A percentile compares a stretch with the other conserved stretches of the same genome.
Evolutionary conservation across 2,329 filamentous ascomycete genomes (phyloP).

Genomic region (Uncinocarpus reesii): DNA sequence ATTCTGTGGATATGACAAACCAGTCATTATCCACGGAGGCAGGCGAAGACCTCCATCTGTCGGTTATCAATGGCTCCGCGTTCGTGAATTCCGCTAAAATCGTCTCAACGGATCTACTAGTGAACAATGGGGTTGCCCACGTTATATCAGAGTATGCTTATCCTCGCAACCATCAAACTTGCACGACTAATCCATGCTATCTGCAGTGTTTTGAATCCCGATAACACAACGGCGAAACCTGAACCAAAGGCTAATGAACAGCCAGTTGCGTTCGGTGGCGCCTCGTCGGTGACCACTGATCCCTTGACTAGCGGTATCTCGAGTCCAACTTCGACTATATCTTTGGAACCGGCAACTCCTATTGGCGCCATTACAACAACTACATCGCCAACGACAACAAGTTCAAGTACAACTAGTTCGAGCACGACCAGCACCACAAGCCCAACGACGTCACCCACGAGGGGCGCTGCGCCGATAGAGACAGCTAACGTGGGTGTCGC

Average conservation of each 20-base stretch:
- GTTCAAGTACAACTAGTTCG: slow-evolving; percentile 12
- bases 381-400: slow-evolving; percentile 2
- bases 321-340: slow-evolving; percentile 34
- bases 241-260: slow-evolving; percentile 38
- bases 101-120: slow-evolving; percentile 40
- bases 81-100: slow-evolving; percentile 47
- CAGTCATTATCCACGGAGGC: slow-evolving; percentile 31
- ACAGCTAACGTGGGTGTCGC: slow-evolving; percentile 37
- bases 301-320: slow-evolving; percentile 49
- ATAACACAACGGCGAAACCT: slow-evolving; percentile 39
- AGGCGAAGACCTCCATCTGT: slow-evolving; percentile 41
- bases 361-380: slow-evolving; percentile 3
- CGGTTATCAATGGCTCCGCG: slow-evolving; percentile 32
- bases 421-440: slow-evolving; percentile 30
- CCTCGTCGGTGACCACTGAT: slow-evolving; percentile 38
- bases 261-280: slow-evolving; percentile 43
- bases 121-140: slow-evolving; percentile 49
- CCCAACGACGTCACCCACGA: not conserved
- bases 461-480: slow-evolving; percentile 26
- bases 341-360: slow-evolving; percentile 23
- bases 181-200: not conserved
- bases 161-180: not conserved
- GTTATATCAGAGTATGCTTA: slow-evolving; percentile 46
- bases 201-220: slow-evolving; percentile 47
- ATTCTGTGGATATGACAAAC: slow-evolving; percentile 40